Evolutionary conservation across 148 eudicot genomes (phyloP).

Genomic region (Heliosperma pusillum): DNA sequence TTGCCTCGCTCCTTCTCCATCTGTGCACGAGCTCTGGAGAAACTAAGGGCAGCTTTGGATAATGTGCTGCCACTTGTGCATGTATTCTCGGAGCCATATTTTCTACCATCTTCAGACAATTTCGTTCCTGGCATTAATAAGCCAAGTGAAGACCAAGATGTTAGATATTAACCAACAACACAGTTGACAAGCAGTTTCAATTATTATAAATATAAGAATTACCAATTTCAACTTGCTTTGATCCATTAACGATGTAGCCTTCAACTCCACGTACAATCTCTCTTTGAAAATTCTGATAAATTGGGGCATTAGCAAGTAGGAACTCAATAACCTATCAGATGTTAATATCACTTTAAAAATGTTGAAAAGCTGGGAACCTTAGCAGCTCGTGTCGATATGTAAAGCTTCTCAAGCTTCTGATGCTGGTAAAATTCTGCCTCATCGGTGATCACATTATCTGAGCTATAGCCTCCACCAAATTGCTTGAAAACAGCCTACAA

Average conservation of each 20-base stretch:
- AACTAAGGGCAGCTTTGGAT: constrained; percentile 80
- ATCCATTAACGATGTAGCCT: constrained; percentile 93
- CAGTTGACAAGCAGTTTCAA: neutral
- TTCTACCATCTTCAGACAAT: constrained; percentile 93
- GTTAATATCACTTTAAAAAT: constrained; percentile 1
- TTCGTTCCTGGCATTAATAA: constrained; percentile 59
- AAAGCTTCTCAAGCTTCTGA: constrained; percentile 94
- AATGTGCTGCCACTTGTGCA: constrained; percentile 89
- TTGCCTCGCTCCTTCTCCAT: constrained; percentile 96
- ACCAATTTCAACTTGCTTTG: constrained; percentile 98
- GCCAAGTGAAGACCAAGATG: constrained; percentile 7
- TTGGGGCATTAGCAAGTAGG: constrained; percentile 2
- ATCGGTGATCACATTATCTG: constrained; percentile 66
- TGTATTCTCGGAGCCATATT: constrained; percentile 92
- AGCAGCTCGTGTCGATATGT: constrained; percentile 92
- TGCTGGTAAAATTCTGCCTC: constrained; percentile 79
- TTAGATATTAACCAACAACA: constrained; percentile 11
- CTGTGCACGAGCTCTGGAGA: constrained; percentile 83
- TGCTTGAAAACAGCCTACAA: constrained; percentile 92
- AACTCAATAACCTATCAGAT: constrained; percentile 1
- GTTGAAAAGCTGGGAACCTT: constrained; percentile 48
- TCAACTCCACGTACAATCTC: constrained; percentile 98
- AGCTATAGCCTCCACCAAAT: constrained; percentile 87
- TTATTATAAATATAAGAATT: neutral
- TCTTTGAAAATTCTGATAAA: constrained; percentile 89